Evolutionary conservation across 2,329 filamentous ascomycete genomes (phyloP), one percentile per base, ranked within the genome.

Genomic region (Arachnomyces sp.): DNA sequence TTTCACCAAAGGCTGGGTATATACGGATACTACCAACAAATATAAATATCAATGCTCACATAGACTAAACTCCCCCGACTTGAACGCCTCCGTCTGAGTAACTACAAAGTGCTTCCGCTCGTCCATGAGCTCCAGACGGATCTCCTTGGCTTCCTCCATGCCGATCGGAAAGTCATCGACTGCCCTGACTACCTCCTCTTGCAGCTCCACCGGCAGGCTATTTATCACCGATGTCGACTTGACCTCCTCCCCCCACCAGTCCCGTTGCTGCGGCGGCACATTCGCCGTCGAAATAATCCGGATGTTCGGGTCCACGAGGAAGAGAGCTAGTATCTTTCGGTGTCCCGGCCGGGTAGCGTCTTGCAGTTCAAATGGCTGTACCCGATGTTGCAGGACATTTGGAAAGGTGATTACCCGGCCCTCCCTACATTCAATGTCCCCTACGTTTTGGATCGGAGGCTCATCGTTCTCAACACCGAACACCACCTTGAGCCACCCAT

Each of bases 391-490:
- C 6, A 43, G 12, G 4, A 29, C 25, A 20, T 43, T 43, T 6
- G 41, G 41, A 16, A 43, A 43, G 8, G 41, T 43, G 4, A 43
- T 28, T 8, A 43, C 36, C 4, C 41, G 36, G 32, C 33, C 37
- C 8, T 40, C 5, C 7, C 15, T 34, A 17, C 41, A 43, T 2
- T 18, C n/a, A 7, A 43, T 31, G 18, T 17, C 31, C 5, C 32
- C 40, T 2, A 31, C 29, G 8, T 25, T 31, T n/a, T 35, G 40
- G 14, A 29, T 38, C 8, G 34, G 29, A 9, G 20, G 20, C 20
- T 9, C 20, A 12, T 31, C 15, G 6, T 14, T 32, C 11, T 40
- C 11, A n/a, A 20, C 15, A 25, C 31, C 31, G n/a, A 34, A 40
- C 11, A 40, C 29, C 15, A 30, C 32, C 9, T 25, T n/a, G 11